phyloP scores from a whole-genome alignment of 352 stramenopile species.

The Phytophthora kernoviae region DNA sequence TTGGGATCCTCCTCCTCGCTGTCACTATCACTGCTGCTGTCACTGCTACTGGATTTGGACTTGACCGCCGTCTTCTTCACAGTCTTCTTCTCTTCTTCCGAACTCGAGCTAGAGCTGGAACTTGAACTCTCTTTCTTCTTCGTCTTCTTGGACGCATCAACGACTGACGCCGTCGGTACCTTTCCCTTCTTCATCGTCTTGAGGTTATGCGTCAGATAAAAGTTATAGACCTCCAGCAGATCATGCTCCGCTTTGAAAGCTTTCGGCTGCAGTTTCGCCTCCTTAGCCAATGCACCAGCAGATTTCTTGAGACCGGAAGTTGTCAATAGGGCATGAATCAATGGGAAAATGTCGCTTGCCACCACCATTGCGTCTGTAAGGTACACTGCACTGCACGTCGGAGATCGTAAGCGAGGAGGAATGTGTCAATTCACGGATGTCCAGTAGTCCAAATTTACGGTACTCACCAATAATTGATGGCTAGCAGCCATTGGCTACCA shows the following conservation, averaged over 20 bases:
- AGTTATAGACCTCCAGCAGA: slow-evolving; percentile 75
- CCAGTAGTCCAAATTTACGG: background rate
- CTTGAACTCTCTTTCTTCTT: slow-evolving; percentile 37
- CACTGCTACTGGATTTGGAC: slow-evolving; percentile 18
- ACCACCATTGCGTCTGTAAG: slow-evolving; percentile 44
- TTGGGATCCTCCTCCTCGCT: slow-evolving; percentile 27
- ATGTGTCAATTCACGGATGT: slow-evolving; percentile 1
- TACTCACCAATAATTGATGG: too few relatives aligned
- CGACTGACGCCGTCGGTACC: slow-evolving; percentile 55
- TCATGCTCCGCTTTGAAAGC: slow-evolving; percentile 68
- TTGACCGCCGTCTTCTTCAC: slow-evolving; percentile 28
- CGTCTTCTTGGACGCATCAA: slow-evolving; percentile 59
- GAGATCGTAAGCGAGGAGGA: too few relatives aligned
- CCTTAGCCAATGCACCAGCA: slow-evolving; percentile 66
- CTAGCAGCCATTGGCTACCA: too few relatives aligned
- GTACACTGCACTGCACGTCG: background rate
- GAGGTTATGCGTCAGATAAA: slow-evolving; percentile 60
- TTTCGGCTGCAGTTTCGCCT: slow-evolving; percentile 73
- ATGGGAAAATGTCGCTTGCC: slow-evolving; percentile 78
- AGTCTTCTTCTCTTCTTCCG: slow-evolving; percentile 15
- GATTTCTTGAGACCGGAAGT: slow-evolving; percentile 74
- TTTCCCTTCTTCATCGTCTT: slow-evolving; percentile 54
- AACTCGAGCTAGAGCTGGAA: slow-evolving; percentile 43
- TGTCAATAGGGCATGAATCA: slow-evolving; percentile 73
- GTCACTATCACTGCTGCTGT: background rate